Percentiles rank a stretch among this genome's conserved stretches.
Conservation (phyloP, 208 protist species). For the Trypanosoma brucei region DNA sequence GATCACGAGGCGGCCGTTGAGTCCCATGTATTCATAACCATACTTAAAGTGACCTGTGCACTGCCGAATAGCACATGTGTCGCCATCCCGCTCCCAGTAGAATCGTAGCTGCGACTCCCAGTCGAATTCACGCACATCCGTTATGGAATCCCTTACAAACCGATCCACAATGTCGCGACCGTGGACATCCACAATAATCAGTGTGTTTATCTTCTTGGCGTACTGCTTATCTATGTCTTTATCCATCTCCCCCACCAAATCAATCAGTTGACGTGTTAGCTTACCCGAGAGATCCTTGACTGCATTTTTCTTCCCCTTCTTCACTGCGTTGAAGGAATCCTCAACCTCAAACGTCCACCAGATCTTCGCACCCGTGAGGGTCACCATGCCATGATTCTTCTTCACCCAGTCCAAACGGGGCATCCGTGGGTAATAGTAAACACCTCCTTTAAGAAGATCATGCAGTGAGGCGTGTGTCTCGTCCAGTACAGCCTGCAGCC, state of each 20-base stretch:
- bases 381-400: slow-evolving; percentile 95
- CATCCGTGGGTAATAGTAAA: slow-evolving; percentile 96
- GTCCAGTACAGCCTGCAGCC: slow-evolving; percentile 95
- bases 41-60: slow-evolving; percentile 96
- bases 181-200: slow-evolving; percentile 99
- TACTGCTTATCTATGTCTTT: slow-evolving; percentile 89
- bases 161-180: slow-evolving; percentile 98
- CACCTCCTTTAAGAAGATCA: slow-evolving; percentile 94
- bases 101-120: slow-evolving; percentile 99
- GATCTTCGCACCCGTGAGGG: slow-evolving; percentile 95
- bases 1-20: slow-evolving; percentile 98
- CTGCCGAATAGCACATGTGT: slow-evolving; percentile 96
- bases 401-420: slow-evolving; percentile 94
- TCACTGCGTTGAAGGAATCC: slow-evolving; percentile 91
- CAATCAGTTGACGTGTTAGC: slow-evolving; percentile 91
- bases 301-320: slow-evolving; percentile 93
- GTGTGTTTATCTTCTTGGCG: slow-evolving; percentile 98
- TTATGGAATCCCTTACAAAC: slow-evolving; percentile 97
- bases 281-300: slow-evolving; percentile 94
- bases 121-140: slow-evolving; percentile 97
- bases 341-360: slow-evolving; percentile 99
- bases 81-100: slow-evolving; percentile 95
- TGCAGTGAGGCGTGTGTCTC: slow-evolving; percentile 94
- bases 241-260: slow-evolving; percentile 95
- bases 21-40: slow-evolving; percentile 99